Base-by-base conservation (phyloP, 768 basidiomycete species). In the Boletales sp. region DNA sequence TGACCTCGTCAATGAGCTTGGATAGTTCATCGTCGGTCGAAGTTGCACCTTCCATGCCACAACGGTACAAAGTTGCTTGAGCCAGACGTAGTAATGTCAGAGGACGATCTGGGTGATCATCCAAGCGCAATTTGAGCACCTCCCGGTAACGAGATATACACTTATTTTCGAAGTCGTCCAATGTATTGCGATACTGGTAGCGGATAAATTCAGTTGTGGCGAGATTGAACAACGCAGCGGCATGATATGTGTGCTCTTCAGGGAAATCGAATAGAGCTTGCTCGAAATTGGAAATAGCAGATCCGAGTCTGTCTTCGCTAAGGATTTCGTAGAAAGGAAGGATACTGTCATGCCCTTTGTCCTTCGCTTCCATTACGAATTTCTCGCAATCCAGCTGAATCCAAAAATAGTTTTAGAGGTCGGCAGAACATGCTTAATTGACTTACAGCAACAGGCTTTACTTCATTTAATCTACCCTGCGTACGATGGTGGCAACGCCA, bases 151-250 rank as follows among this genome's bases (percentile, higher is more conserved):
- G 31, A 1, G 14, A 17, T 8, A 40, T 48, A 8, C 46, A 37
- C 8, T 11, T 11, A 4, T 28, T 28, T 28, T 55, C 19, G 25
- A 59, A 44, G 9, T 43, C 7, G 14, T 4, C 0, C 11, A 1
- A 12, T 14, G 30, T 46, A 4, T 49, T 49, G 8, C 35, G 4
- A 21, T 31, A 28, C 14, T 44, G 57, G n/a, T 38, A 49, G n/a
- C 14, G 12, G 14, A 51, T 37, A 17, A 49, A 50, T 32, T 31
- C 18, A 17, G 35, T 53, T 9, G 48, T 55, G 8, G 54, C 57
- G n/a, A 59, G 50, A 46, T 59, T 59, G 30, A 38, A 49, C 5
- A 59, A 31, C 13, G 45, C 44, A 5, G 45, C 44, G 9, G 57
- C 57, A 14, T 44, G 54, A 44, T 28, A 45, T 5, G 21, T n/a